These are phyloP conservation scores for Pisolithus sp. DNA, from an alignment of 768 basidiomycete genomes.

Conservation along the genomic window DNA sequence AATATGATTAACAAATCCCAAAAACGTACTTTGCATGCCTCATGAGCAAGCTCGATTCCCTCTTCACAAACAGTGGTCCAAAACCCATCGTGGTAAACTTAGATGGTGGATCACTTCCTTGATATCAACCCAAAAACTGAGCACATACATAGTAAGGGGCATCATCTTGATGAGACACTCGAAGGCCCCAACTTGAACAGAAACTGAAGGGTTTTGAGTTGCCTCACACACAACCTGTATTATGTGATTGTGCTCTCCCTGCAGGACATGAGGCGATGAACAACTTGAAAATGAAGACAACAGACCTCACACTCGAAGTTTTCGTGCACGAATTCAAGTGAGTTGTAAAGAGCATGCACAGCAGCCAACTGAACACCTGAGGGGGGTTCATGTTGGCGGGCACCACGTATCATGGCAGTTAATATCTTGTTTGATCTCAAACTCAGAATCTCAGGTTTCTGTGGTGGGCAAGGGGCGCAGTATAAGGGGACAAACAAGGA, in stretches of 20 bases:
- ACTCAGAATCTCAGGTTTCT: conserved; percentile 92
- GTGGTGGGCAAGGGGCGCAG: conserved; percentile 5
- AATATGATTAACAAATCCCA: neutral
- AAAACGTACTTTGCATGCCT: conserved; percentile 75
- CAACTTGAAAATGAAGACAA: conserved; percentile 8
- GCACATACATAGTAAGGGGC: conserved; percentile 86
- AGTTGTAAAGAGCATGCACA: conserved; percentile 88
- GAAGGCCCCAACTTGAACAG: conserved; percentile 91
- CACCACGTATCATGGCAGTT: conserved; percentile 97
- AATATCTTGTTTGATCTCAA: conserved; percentile 93
- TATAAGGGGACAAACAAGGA: conserved; percentile 1
- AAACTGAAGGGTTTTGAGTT: conserved; percentile 73
- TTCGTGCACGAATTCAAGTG: conserved; percentile 93
- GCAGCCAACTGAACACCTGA: conserved; percentile 89
- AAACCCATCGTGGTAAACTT: conserved; percentile 97
- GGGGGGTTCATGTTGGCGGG: conserved; percentile 90
- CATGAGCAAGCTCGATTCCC: conserved; percentile 86
- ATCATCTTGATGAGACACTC: conserved; percentile 95
- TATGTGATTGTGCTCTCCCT: conserved; percentile 99
- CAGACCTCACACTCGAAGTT: conserved; percentile 96
- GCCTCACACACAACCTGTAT: conserved; percentile 99
- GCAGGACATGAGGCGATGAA: conserved; percentile 6
- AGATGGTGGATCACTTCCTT: conserved; percentile 10
- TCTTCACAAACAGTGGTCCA: conserved; percentile 99
- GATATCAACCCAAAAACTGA: conserved; percentile 3